A percentile compares a stretch with the other conserved stretches of the same genome.
These are phyloP conservation scores for Stevia rebaudiana DNA, from an alignment of 140 eudicot genomes.

Conservation along the genomic window DNA sequence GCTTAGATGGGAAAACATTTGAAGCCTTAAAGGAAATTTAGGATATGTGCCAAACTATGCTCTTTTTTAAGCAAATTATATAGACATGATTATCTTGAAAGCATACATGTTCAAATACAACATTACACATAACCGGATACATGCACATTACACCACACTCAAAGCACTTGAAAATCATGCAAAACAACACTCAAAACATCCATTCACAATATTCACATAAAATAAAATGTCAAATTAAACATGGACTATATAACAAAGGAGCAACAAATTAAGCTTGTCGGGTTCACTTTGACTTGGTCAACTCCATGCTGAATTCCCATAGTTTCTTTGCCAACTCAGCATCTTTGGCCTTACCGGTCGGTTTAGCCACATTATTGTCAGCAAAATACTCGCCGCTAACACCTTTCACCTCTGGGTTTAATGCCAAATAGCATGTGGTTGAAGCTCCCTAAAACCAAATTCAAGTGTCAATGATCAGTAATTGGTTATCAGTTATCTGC, in stretches of 20 bases:
- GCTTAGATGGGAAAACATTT: too few species aligned
- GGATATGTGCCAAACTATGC: background rate
- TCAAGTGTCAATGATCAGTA: background rate
- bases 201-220: conserved; percentile 15
- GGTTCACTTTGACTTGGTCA: conserved; percentile 25
- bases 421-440: conserved; percentile 40
- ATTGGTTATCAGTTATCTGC: background rate
- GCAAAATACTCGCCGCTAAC: conserved; percentile 37
- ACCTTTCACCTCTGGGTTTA: conserved; percentile 39
- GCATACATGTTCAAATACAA: conserved; percentile 9
- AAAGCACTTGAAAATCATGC: background rate
- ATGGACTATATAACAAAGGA: conserved; percentile 16
- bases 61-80: background rate
- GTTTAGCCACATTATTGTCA: conserved; percentile 32
- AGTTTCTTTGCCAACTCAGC: conserved; percentile 39
- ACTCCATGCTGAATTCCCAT: conserved; percentile 33
- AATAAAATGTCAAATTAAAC: background rate
- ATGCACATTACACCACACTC: conserved; percentile 9
- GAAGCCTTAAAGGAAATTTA: too few species aligned
- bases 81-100: background rate
- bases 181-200: conserved; percentile 4
- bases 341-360: conserved; percentile 20
- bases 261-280: background rate
- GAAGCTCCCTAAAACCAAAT: conserved; percentile 31
- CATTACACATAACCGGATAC: conserved; percentile 13